These are phyloP conservation scores for Boeremia exigua DNA, from an alignment of 2,329 filamentous ascomycete species.

Conservation along the genomic window DNA sequence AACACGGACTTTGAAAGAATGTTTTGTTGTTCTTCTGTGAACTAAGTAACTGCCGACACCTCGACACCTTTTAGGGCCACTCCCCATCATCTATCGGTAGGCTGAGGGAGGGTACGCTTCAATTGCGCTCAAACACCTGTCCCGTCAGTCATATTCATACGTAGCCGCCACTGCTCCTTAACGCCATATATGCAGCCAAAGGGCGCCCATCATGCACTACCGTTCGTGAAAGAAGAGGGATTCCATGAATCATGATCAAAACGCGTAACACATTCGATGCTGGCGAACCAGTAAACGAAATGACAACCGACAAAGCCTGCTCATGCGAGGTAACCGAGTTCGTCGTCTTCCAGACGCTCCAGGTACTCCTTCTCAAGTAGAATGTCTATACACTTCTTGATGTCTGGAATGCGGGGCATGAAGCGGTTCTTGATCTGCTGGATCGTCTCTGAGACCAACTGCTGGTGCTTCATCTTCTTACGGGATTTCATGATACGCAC, in stretches of 20 bases:
- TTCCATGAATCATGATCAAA: slow-evolving; percentile 10
- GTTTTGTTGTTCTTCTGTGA: neutral
- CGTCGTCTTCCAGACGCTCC: slow-evolving; percentile 91
- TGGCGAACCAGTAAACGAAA: neutral
- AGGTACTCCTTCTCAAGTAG: slow-evolving; percentile 98
- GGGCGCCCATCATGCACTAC: slow-evolving; percentile 4
- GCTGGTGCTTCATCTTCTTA: slow-evolving; percentile 97
- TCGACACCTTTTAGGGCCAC: slow-evolving; percentile 9
- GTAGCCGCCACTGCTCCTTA: slow-evolving; percentile 1
- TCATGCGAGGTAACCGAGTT: slow-evolving; percentile 91
- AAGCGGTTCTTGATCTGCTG: slow-evolving; percentile 93
- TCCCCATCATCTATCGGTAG: slow-evolving; percentile 3
- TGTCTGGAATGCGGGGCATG: slow-evolving; percentile 89
- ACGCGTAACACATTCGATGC: slow-evolving; percentile 6
- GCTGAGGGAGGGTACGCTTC: slow-evolving; percentile 5
- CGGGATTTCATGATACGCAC: slow-evolving; percentile 99
- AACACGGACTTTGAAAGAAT: slow-evolving; percentile 3
- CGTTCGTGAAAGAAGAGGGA: slow-evolving; percentile 9
- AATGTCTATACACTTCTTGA: slow-evolving; percentile 99
- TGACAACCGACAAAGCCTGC: neutral
- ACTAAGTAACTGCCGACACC: slow-evolving; percentile 1
- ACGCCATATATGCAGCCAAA: slow-evolving; percentile 18
- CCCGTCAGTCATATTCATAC: slow-evolving; percentile 5
- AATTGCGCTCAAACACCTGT: slow-evolving; percentile 9
- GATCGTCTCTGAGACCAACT: slow-evolving; percentile 94